A percentile compares a stretch with the other conserved stretches of the same genome.
These are phyloP conservation scores for Hyphopichia fennica DNA, from an alignment of 1,139 yeast species.

Conservation along the genomic window DNA sequence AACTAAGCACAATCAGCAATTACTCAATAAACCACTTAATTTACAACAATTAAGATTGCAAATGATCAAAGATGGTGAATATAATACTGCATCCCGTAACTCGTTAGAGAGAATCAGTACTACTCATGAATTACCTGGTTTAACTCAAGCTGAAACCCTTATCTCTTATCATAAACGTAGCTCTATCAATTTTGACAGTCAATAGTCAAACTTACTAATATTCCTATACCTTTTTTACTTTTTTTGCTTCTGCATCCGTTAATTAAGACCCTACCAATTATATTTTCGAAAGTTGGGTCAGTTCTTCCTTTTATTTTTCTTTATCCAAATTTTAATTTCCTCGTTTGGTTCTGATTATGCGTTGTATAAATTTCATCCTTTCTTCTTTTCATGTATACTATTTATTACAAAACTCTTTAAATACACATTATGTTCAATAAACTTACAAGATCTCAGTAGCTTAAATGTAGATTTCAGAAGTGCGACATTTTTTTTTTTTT, in stretches of 20 bases:
- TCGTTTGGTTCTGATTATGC: neutral
- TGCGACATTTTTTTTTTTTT: neutral
- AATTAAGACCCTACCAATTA: neutral
- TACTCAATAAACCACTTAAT: slow-evolving; percentile 28
- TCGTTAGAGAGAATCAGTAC: slow-evolving; percentile 45
- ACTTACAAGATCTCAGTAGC: neutral
- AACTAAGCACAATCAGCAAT: slow-evolving; percentile 16
- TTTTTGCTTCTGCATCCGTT: neutral
- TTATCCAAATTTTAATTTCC: neutral
- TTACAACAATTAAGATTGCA: slow-evolving; percentile 38
- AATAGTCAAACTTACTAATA: no score
- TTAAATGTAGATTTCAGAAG: no score
- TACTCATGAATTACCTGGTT: slow-evolving; percentile 51
- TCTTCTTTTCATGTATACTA: neutral
- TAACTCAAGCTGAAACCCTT: slow-evolving; percentile 51
- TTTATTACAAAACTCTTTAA: neutral
- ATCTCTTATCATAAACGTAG: slow-evolving; percentile 45
- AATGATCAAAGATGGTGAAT: slow-evolving; percentile 44
- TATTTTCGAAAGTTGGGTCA: neutral
- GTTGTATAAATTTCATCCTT: neutral
- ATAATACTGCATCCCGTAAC: slow-evolving; percentile 26
- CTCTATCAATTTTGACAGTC: slow-evolving; percentile 24
- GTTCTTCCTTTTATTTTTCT: neutral
- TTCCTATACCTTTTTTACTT: no score
- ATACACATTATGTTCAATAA: neutral